phyloP scores from a whole-genome alignment of 352 stramenopile genomes.

The Elongisporangium prolatum region DNA sequence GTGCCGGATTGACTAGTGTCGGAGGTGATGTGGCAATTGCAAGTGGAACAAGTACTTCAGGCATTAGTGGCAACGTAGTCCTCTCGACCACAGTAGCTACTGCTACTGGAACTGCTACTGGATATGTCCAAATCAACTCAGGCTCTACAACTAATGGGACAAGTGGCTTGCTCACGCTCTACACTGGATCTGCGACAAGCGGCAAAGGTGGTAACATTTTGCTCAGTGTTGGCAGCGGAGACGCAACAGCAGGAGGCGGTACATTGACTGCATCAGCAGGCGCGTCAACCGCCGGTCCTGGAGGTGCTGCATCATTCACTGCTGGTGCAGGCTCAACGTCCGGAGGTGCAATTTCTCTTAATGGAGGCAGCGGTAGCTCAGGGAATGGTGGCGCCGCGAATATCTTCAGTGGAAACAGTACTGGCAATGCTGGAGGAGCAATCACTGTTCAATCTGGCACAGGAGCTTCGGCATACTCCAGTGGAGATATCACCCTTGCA shows the following conservation, averaged over 20 bases:
- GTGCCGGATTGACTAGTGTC: constrained; percentile 24
- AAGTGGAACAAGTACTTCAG: constrained; percentile 27
- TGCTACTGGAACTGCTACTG: constrained; percentile 12
- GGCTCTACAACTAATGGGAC: constrained; percentile 20
- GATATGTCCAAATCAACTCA: constrained; percentile 21
- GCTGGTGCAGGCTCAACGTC: constrained; percentile 7
- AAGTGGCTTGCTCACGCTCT: constrained; percentile 34
- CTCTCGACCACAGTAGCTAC: constrained; percentile 2
- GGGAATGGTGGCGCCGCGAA: constrained; percentile 24
- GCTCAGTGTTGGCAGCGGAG: constrained; percentile 24
- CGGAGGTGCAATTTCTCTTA: constrained; percentile 10
- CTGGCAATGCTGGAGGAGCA: constrained; percentile 13
- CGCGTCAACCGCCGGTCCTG: constrained; percentile 12
- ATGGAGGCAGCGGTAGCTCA: constrained; percentile 9
- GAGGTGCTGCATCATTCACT: background rate
- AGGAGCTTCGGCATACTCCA: constrained; percentile 20
- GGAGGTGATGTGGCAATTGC: constrained; percentile 40
- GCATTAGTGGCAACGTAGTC: constrained; percentile 17
- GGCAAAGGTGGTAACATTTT: constrained; percentile 29
- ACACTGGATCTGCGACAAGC: constrained; percentile 25
- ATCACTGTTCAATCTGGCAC: constrained; percentile 20
- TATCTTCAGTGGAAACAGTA: constrained; percentile 33
- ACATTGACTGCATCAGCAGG: constrained; percentile 19
- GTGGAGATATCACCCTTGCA: constrained; percentile 32
- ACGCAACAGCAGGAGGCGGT: constrained; percentile 10